Evolutionary conservation across 2,329 filamentous ascomycete species (phyloP), one percentile per base, ranked within the genome.

Genomic region (Verticillium tricorpus): DNA sequence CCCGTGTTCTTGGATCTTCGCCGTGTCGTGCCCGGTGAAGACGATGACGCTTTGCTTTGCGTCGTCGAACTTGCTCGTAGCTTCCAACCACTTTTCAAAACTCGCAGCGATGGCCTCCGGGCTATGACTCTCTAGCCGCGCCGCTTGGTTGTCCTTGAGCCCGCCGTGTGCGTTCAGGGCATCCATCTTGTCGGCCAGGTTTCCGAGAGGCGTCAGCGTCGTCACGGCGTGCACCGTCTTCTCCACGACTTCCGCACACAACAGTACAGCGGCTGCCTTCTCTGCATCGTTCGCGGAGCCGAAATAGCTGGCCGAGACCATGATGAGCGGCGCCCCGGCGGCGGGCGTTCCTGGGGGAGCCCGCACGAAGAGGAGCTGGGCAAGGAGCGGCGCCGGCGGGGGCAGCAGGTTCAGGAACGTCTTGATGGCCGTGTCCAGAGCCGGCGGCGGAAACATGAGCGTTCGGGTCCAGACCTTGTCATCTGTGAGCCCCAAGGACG

Each of bases 381-480:
- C 56, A n/a, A 54, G 61, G 2, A 71, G 62, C 0, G 65, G 58
- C 0, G 61, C 61, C 0, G 66, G 50, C 15, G 68, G 64, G 0
- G 61, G 63, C 0, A 61, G 60, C n/a, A 74, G 34, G 2, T 63
- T 57, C 2, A 66, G 28, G 34, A 74, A 76, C 0, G 66, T 31
- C 5, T 65, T 25, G 0, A 67, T 62, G 1, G 68, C 73, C 1
- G 62, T 35, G 0, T 63, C 61, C 4, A 76, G 57, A 0, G 65
- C 69, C 0, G 65, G 1, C 0, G 67, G 62, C 0, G 72, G 68
- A 50, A 76, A 75, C 0, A 75, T 65, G 1, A 73, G 62, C 2
- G 67, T 66, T 1, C 74, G 68, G 0, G 63, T 64, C 75, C 74
- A 77, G 37, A 76, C 62, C 28, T 70, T 72, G 52, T 70, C 60